Conservation (phyloP, 352 stramenopile species). For the Globisporangium middletonii region DNA sequence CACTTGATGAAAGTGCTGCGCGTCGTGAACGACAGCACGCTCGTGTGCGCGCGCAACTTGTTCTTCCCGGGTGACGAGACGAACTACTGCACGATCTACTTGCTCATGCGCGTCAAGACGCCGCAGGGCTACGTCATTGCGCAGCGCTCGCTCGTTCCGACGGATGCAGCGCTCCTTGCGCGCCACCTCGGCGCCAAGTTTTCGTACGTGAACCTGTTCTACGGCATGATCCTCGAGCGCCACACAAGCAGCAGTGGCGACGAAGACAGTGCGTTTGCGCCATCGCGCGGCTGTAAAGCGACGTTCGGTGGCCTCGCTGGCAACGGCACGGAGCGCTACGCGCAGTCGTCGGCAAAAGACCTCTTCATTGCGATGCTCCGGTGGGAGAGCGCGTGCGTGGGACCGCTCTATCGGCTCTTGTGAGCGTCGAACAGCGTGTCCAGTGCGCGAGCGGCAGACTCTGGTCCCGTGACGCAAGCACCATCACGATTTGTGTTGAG, state of each 20-base stretch:
- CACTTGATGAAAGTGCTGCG: constrained; percentile 17
- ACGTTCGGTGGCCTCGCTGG: constrained; percentile 19
- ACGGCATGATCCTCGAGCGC: constrained; percentile 16
- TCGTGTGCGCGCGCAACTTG: constrained; percentile 21
- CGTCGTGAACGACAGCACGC: constrained; percentile 15
- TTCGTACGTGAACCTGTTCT: constrained; percentile 22
- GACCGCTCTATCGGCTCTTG: constrained; percentile 14
- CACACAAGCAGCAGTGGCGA: not conserved
- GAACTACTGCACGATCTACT: constrained; percentile 21
- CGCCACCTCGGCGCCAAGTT: constrained; percentile 7
- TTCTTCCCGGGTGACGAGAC: constrained; percentile 15
- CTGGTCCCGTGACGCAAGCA: too few species aligned
- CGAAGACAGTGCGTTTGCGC: not conserved
- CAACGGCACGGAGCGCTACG: constrained; percentile 20
- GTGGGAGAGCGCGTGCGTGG: constrained; percentile 20
- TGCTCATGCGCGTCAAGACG: constrained; percentile 18
- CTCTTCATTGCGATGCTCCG: constrained; percentile 18
- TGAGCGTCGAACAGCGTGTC: not conserved
- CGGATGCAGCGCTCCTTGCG: constrained; percentile 5
- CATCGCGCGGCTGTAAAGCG: constrained; percentile 10
- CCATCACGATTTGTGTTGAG: too few species aligned
- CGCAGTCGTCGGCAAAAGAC: constrained; percentile 17
- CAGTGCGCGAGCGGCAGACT: too few species aligned
- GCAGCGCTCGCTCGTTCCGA: constrained; percentile 17
- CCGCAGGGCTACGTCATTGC: constrained; percentile 16